Evolutionary conservation across 164 flowering plant genomes (phyloP).

Genomic region (Piper longum): DNA sequence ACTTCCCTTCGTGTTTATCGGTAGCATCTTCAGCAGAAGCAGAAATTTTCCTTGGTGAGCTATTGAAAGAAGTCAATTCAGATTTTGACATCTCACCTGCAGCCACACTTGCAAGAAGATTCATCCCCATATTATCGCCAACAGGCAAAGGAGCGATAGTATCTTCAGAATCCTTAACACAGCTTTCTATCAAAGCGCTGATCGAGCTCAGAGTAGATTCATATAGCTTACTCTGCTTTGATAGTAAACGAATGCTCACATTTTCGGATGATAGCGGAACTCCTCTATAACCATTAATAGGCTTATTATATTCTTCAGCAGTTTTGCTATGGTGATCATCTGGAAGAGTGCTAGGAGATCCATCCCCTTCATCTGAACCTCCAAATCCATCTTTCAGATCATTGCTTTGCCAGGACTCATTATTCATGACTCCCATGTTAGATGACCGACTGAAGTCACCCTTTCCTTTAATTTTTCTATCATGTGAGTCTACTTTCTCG

Average conservation of each 20-base stretch:
- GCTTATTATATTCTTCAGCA: constrained; percentile 18
- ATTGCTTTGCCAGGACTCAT: constrained; percentile 52
- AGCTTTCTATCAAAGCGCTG: constrained; percentile 50
- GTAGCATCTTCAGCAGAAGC: constrained; percentile 18
- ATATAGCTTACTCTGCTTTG: constrained; percentile 23
- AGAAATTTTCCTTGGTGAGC: constrained; percentile 30
- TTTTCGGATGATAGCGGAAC: constrained; percentile 13
- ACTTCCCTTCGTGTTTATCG: constrained; percentile 14
- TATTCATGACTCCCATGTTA: constrained; percentile 27
- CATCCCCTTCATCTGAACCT: constrained; percentile 47
- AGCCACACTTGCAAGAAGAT: constrained; percentile 92
- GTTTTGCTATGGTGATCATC: constrained; percentile 27
- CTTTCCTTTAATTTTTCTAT: constrained; percentile 31
- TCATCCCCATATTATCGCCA: constrained; percentile 83
- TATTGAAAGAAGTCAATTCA: constrained; percentile 26
- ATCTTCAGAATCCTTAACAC: constrained; percentile 34
- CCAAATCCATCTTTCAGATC: constrained; percentile 37
- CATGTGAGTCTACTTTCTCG: constrained; percentile 46
- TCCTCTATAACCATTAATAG: constrained; percentile 7
- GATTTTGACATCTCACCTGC: constrained; percentile 67
- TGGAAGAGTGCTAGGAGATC: constrained; percentile 25
- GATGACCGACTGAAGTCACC: constrained; percentile 26
- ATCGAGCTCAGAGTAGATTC: constrained; percentile 45
- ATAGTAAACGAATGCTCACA: constrained; percentile 4
- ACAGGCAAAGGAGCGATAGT: constrained; percentile 28